Evolutionary conservation across 2,329 filamentous ascomycete species (phyloP).

Genomic region (Knufia petricola): DNA sequence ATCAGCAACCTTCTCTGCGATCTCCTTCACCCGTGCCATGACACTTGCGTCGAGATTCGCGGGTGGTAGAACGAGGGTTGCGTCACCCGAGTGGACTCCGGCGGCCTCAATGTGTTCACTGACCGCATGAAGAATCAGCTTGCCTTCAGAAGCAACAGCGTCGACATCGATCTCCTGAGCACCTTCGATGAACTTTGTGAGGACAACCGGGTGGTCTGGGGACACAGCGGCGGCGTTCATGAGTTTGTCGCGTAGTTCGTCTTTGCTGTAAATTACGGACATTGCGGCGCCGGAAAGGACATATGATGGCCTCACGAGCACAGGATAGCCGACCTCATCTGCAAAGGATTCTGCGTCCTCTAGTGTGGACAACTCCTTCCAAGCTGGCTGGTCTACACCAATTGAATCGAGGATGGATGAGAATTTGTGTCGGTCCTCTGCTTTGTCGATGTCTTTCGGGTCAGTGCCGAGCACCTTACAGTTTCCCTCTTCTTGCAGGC

Average conservation of each 20-base stretch:
- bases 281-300: constrained; percentile 96
- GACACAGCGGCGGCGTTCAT: constrained; percentile 82
- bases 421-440: constrained; percentile 97
- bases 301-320: constrained; percentile 88
- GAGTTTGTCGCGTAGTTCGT: constrained; percentile 90
- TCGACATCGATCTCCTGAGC: constrained; percentile 96
- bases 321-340: constrained; percentile 76
- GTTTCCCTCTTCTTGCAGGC: constrained; percentile 80
- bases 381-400: constrained; percentile 90
- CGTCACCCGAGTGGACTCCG: constrained; percentile 95
- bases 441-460: constrained; percentile 91
- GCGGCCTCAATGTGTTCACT: constrained; percentile 95
- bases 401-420: constrained; percentile 95
- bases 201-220: constrained; percentile 94
- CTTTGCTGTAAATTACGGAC: constrained; percentile 84
- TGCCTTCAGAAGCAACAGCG: constrained; percentile 75
- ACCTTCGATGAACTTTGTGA: constrained; percentile 96
- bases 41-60: constrained; percentile 64
- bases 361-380: constrained; percentile 92
- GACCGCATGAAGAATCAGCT: constrained; percentile 82
- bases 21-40: constrained; percentile 85
- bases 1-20: constrained; percentile 90
- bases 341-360: constrained; percentile 82
- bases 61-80: constrained; percentile 85
- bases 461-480: constrained; percentile 89